Conservation (phyloP, 805 yeast species). For the Pichia cephalocereana region DNA sequence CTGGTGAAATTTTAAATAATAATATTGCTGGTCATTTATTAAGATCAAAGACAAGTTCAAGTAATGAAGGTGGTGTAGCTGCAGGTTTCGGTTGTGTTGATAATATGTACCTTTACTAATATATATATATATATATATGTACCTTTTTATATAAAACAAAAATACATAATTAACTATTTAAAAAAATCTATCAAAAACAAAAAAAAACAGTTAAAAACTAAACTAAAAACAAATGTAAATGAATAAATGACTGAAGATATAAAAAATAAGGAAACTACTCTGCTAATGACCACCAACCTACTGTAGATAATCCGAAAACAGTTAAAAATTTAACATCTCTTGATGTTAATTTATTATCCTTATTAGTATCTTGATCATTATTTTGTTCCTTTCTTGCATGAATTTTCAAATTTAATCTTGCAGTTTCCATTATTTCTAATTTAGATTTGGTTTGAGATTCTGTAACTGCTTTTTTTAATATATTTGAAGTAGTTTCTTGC, state of each 20-base stretch:
- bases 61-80: conserved; percentile 98
- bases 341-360: conserved; percentile 1
- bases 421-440: conserved; percentile 5
- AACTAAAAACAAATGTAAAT: not conserved
- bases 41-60: conserved; percentile 77
- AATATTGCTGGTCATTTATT: conserved; percentile 75
- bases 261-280: not conserved
- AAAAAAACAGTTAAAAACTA: not conserved
- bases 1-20: conserved; percentile 51
- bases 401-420: conserved; percentile 7
- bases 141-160: not conserved
- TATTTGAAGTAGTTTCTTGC: not conserved
- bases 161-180: not conserved
- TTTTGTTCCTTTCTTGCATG: not conserved
- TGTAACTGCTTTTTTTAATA: not conserved
- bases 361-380: not conserved
- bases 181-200: not conserved
- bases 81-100: conserved; percentile 98
- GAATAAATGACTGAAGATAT: no score
- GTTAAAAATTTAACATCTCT: conserved; percentile 20
- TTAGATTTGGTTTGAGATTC: conserved; percentile 1
- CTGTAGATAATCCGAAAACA: conserved; percentile 18
- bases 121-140: no score
- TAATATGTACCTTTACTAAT: conserved; percentile 50
- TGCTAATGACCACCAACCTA: conserved; percentile 28